phyloP scores from a whole-genome alignment of 2,329 filamentous ascomycete species.

The Pseudogymnoascus sp. region DNA sequence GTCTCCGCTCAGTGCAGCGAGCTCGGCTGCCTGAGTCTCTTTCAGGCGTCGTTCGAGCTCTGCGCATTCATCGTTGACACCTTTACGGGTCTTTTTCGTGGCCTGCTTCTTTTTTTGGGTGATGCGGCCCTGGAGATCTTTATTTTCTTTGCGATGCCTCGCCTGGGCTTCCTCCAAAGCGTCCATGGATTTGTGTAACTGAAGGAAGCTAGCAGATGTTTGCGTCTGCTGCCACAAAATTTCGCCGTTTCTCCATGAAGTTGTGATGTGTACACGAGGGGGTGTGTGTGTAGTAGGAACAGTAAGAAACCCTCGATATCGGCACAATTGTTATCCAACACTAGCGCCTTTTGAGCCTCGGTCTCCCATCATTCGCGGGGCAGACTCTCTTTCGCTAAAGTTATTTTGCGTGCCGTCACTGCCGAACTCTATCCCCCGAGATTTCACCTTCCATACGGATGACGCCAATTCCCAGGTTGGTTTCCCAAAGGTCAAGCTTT shows the following conservation, averaged over 20 bases:
- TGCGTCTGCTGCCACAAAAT: not conserved
- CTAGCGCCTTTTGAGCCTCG: constrained; percentile 4
- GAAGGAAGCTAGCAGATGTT: not conserved
- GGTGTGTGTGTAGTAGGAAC: not conserved
- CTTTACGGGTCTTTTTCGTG: constrained; percentile 75
- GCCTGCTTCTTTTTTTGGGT: constrained; percentile 97
- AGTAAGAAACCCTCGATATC: not conserved
- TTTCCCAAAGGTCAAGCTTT: constrained; percentile 8
- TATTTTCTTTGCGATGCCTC: constrained; percentile 80
- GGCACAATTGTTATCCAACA: not conserved
- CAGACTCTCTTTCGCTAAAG: not conserved
- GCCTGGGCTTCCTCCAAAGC: constrained; percentile 69
- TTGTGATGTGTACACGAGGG: not conserved
- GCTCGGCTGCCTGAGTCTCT: constrained; percentile 58
- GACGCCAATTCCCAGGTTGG: not conserved
- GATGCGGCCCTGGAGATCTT: constrained; percentile 75
- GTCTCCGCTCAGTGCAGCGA: constrained; percentile 36
- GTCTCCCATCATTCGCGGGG: not conserved
- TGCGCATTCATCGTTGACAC: constrained; percentile 69
- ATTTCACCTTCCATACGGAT: constrained; percentile 3
- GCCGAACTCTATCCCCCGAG: constrained; percentile 1
- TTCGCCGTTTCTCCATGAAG: not conserved
- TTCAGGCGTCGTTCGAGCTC: constrained; percentile 59
- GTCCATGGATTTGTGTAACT: constrained; percentile 31
- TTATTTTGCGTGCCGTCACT: not conserved